Percentiles rank a stretch among this genome's conserved stretches.
Conservation (phyloP, 345 rosid species). For the Dimocarpus longan region DNA sequence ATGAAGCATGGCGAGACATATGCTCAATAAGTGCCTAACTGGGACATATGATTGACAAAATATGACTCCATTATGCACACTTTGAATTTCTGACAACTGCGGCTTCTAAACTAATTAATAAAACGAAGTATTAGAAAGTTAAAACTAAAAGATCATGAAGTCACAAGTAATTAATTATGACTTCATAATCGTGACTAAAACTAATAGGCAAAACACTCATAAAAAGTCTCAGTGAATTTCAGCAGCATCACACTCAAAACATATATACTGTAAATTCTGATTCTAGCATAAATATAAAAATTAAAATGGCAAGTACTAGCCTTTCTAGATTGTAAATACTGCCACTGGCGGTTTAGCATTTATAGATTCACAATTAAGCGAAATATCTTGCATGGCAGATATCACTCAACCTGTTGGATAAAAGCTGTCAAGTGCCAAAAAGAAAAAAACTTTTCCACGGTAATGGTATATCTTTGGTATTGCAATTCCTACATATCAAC, state of each 20-base stretch:
- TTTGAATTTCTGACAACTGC: background rate
- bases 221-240: no score
- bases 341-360: background rate
- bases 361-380: background rate
- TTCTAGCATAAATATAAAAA: no score
- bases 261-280: no score
- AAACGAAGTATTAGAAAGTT: background rate
- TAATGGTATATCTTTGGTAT: background rate
- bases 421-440: background rate
- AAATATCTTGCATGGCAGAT: background rate
- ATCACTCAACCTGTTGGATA: background rate
- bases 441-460: background rate
- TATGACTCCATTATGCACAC: background rate
- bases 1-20: background rate
- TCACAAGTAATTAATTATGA: no score
- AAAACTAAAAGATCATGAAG: background rate
- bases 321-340: background rate
- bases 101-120: background rate
- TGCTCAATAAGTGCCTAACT: background rate
- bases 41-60: background rate
- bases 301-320: no score
- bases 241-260: no score
- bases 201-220: no score
- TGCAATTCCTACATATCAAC: conserved; percentile 8
- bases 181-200: no score